Evolutionary conservation across 805 yeast species (phyloP).

Genomic region (Kodamaea hsintzibuensis): DNA sequence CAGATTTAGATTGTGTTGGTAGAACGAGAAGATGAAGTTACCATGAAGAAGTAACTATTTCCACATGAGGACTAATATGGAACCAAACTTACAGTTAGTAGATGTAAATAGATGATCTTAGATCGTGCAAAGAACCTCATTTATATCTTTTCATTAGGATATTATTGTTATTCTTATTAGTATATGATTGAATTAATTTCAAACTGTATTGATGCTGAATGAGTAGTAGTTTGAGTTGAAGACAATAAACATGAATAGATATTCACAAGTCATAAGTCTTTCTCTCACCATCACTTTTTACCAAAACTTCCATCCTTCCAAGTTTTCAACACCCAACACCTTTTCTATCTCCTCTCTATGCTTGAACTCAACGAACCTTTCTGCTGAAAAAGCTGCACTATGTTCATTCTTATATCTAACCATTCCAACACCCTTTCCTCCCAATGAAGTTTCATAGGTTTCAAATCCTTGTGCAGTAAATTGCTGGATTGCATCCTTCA

Average conservation of each 20-base stretch:
- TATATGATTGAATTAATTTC: too few species aligned
- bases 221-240: too few species aligned
- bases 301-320: conserved; percentile 64
- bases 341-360: conserved; percentile 50
- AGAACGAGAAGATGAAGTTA: too few species aligned
- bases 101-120: not conserved
- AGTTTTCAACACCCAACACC: conserved; percentile 43
- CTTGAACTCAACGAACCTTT: conserved; percentile 38
- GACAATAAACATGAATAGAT: too few species aligned
- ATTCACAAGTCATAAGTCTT: too few species aligned
- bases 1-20: not conserved
- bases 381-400: conserved; percentile 25
- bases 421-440: conserved; percentile 86
- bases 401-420: conserved; percentile 19
- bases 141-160: not conserved
- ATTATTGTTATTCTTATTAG: not conserved
- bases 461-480: conserved; percentile 58
- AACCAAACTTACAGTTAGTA: not conserved
- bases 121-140: not conserved
- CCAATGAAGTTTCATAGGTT: conserved; percentile 76
- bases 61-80: too few species aligned
- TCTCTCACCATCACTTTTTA: too few species aligned
- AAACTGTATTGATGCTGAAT: too few species aligned
- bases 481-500: conserved; percentile 36
- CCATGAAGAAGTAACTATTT: too few species aligned